A percentile compares a stretch with the other conserved stretches of the same genome.
Evolutionary conservation across 2,329 filamentous ascomycete species (phyloP).

Genomic region (Ascochyta fabae): DNA sequence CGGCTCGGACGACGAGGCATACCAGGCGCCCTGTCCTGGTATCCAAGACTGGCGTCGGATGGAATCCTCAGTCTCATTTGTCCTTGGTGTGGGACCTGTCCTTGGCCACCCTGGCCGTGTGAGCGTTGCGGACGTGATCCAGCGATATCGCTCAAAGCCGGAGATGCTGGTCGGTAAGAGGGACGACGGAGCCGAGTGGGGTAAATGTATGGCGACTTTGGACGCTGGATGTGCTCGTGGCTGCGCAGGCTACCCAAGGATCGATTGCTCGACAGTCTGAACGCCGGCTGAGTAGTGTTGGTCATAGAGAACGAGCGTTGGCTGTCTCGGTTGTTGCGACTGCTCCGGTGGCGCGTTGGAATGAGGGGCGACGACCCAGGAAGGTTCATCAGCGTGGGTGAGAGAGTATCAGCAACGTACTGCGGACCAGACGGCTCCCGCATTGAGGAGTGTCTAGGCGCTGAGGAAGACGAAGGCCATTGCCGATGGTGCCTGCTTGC

Average conservation of each 20-base stretch:
- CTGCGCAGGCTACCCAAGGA: slow-evolving; percentile 55
- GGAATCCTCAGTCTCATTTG: slow-evolving; percentile 33
- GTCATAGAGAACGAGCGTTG: slow-evolving; percentile 54
- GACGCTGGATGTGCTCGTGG: slow-evolving; percentile 45
- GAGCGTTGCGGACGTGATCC: slow-evolving; percentile 27
- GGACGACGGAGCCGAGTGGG: slow-evolving; percentile 52
- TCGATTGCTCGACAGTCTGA: slow-evolving; percentile 50
- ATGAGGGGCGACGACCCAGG: slow-evolving; percentile 40
- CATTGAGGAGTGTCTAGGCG: slow-evolving; percentile 48
- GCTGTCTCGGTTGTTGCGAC: slow-evolving; percentile 38
- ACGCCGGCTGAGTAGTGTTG: slow-evolving; percentile 40
- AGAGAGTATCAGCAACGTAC: slow-evolving; percentile 47
- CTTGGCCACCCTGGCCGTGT: slow-evolving; percentile 22
- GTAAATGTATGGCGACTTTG: slow-evolving; percentile 51
- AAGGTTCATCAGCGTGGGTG: slow-evolving; percentile 42
- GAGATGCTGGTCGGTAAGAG: slow-evolving; percentile 52
- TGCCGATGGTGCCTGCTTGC: slow-evolving; percentile 43
- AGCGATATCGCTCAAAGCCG: slow-evolving; percentile 52
- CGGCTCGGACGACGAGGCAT: slow-evolving; percentile 23
- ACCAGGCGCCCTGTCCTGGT: slow-evolving; percentile 24
- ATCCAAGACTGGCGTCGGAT: slow-evolving; percentile 34
- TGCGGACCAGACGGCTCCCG: slow-evolving; percentile 53
- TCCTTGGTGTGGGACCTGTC: slow-evolving; percentile 8
- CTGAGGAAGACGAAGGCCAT: slow-evolving; percentile 51
- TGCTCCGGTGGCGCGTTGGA: slow-evolving; percentile 15